Conservation (phyloP, 371 early-diverging fungal genomes). For the Zancudomyces culisetae region DNA sequence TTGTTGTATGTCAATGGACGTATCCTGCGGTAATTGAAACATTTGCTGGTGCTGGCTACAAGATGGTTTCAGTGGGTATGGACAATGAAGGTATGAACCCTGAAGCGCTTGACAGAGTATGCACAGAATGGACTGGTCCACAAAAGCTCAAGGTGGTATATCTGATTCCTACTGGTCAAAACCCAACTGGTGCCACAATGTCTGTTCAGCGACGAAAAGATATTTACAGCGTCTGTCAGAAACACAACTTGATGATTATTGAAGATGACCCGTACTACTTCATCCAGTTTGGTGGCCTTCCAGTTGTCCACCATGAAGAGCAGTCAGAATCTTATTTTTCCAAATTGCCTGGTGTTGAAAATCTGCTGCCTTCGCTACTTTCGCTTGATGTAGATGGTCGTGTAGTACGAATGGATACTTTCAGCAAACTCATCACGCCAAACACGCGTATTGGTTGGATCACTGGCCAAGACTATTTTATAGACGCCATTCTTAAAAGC, state of each 20-base stretch:
- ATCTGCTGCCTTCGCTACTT: conserved; percentile 33
- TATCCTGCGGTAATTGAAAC: conserved; percentile 55
- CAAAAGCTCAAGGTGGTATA: conserved; percentile 30
- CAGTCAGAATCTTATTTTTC: conserved; percentile 1
- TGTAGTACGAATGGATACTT: conserved; percentile 45
- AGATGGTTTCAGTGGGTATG: conserved; percentile 28
- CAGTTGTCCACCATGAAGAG: conserved; percentile 1
- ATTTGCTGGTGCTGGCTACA: conserved; percentile 34
- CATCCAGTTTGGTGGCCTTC: conserved; percentile 25
- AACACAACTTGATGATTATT: conserved; percentile 35
- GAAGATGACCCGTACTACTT: conserved; percentile 62
- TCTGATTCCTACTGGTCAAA: conserved; percentile 45
- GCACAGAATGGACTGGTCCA: conserved; percentile 19
- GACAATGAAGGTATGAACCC: conserved; percentile 38
- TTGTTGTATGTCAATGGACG: conserved; percentile 53
- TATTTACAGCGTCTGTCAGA: conserved; percentile 32
- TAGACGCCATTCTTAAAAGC: conserved; percentile 35
- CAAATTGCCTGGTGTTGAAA: conserved; percentile 6
- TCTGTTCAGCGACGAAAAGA: conserved; percentile 28
- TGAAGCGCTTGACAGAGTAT: conserved; percentile 22
- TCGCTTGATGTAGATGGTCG: conserved; percentile 41
- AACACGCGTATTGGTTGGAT: conserved; percentile 40
- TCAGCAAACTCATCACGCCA: conserved; percentile 42
- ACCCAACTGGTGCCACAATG: conserved; percentile 48
- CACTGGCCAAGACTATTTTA: conserved; percentile 32